These are phyloP conservation scores for Wickerhamomyces tratensis DNA, from an alignment of 805 yeast genomes.

Conservation along the genomic window DNA sequence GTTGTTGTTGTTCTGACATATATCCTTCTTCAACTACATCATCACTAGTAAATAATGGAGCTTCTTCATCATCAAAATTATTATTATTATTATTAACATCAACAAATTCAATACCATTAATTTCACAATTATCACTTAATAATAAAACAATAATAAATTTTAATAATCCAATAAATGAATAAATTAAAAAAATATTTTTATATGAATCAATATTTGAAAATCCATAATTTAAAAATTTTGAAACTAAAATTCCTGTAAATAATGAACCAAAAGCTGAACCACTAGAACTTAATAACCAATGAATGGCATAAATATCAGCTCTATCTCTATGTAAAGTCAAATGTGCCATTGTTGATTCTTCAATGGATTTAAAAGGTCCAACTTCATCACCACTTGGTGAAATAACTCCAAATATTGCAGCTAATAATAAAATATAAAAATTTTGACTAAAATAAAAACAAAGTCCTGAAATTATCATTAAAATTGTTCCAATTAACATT, in stretches of 20 bases:
- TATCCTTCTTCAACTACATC: background rate
- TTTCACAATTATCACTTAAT: conserved; percentile 46
- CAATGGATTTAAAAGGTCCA: conserved; percentile 83
- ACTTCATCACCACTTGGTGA: conserved; percentile 88
- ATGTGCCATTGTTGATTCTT: conserved; percentile 77
- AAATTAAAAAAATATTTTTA: conserved; percentile 44
- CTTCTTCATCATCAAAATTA: conserved; percentile 16
- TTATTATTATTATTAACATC: conserved; percentile 9
- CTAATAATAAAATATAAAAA: conserved; percentile 45
- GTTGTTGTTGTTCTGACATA: too few relatives aligned
- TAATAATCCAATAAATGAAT: conserved; percentile 41
- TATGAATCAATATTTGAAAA: conserved; percentile 37
- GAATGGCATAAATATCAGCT: conserved; percentile 68
- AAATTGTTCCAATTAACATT: conserved; percentile 48
- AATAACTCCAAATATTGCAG: conserved; percentile 78
- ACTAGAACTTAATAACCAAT: conserved; percentile 55
- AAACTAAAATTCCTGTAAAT: conserved; percentile 49
- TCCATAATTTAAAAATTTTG: conserved; percentile 26
- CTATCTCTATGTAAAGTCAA: conserved; percentile 55
- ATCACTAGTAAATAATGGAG: conserved; percentile 13
- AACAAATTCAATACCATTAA: conserved; percentile 13
- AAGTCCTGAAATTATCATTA: conserved; percentile 63
- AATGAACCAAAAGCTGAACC: conserved; percentile 74
- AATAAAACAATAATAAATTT: conserved; percentile 43
- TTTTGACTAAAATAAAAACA: conserved; percentile 49